Evolutionary conservation across 169 alveolate species (phyloP), one percentile per base, ranked within the genome.

Genomic region (Plasmodium blacklocki): DNA sequence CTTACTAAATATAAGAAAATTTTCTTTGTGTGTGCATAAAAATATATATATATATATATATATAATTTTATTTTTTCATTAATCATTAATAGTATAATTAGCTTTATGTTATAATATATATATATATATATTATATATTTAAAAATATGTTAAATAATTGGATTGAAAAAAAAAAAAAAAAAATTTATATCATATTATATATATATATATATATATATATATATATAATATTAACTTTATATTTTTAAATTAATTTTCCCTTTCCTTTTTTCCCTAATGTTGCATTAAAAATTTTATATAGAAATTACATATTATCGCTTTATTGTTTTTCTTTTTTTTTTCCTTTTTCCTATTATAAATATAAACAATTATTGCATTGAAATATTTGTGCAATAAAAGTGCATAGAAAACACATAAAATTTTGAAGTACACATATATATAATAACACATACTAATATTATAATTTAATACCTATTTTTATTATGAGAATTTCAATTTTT

Each of bases 391-490:
- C 78, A 75, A 78, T 49, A 14, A 26, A 58, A 49, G 89, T 78
- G 89, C 89, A 78, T 50, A 6, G 47, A 49, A 73, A 74, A 74
- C 49, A 45, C 73, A 54, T 21, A 70, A 78, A 78, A 78, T 15
- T 66, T 56, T 64, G 56, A 78, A 62, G 59, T 45, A 68, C 88
- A 75, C 63, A 54, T 29, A 73, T 47, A 32, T 8, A 63, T 21
- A 39, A 47, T 56, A 63, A 43, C 15, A 45, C 6, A 63, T 19
- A 26, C 26, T 19, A 54, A 29, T 49, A 18, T 58, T 21, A 45
- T 73, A 45, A 11, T 45, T 26, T 39, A n/a, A 18, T 32, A n/a
- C 56, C 66, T 73, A 29, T 32, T 73, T 56, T 73, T 73, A 59
- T 74, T 66, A 29, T 62, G 29, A 23, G 50, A 62, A 29, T 66